phyloP scores from a whole-genome alignment of 257 asterid genomes.

The Eustoma russellianum region DNA sequence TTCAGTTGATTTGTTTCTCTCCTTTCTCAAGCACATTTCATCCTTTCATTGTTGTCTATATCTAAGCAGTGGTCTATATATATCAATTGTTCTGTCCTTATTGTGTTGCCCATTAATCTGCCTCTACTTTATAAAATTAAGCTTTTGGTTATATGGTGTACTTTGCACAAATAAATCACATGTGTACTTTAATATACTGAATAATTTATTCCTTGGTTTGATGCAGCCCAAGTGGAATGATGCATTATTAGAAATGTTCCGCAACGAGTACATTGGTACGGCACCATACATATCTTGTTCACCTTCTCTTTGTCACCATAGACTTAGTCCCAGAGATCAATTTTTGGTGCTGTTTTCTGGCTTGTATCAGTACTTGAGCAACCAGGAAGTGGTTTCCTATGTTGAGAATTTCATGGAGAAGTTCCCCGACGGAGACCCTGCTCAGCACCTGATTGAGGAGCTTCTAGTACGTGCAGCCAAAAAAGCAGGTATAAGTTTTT shows the following conservation, averaged over 20 bases:
- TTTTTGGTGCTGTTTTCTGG: slow-evolving; percentile 95
- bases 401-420: slow-evolving; percentile 88
- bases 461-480: slow-evolving; percentile 90
- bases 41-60: too few relatives aligned
- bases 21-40: too few relatives aligned
- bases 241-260: slow-evolving; percentile 77
- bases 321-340: slow-evolving; percentile 77
- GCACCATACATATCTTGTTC: slow-evolving; percentile 80
- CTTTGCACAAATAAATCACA: too few relatives aligned
- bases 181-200: too few relatives aligned
- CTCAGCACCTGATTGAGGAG: slow-evolving; percentile 92
- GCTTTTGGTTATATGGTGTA: too few relatives aligned
- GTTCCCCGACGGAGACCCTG: slow-evolving; percentile 98
- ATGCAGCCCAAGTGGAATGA: slow-evolving; percentile 84
- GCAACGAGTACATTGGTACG: slow-evolving; percentile 87
- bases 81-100: too few relatives aligned
- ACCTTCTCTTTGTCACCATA: slow-evolving; percentile 92
- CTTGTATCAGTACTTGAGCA: slow-evolving; percentile 86
- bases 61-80: too few relatives aligned
- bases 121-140: too few relatives aligned
- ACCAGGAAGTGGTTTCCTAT: slow-evolving; percentile 82
- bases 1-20: too few relatives aligned
- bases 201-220: slow-evolving; percentile 1
- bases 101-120: too few relatives aligned
- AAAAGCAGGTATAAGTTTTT: slow-evolving; percentile 65